phyloP scores from a whole-genome alignment of 495 filamentous ascomycete species.

The Bombardia bombarda region DNA sequence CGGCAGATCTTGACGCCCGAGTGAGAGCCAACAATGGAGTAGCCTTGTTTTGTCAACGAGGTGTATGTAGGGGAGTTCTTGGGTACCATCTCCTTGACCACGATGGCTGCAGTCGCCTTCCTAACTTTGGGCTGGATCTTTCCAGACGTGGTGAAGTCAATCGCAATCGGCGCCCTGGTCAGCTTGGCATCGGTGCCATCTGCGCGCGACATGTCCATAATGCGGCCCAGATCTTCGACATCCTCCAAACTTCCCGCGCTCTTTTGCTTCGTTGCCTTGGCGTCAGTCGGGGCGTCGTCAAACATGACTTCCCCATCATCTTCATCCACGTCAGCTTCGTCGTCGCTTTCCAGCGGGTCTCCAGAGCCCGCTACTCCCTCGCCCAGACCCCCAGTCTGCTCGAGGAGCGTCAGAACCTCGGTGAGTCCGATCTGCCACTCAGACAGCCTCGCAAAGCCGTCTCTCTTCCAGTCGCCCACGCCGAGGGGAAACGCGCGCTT shows the following conservation, averaged over 20 bases:
- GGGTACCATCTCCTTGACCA: slow-evolving; percentile 86
- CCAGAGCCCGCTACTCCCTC: slow-evolving; percentile 78
- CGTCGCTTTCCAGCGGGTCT: slow-evolving; percentile 74
- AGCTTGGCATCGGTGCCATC: slow-evolving; percentile 22
- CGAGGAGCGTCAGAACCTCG: slow-evolving; percentile 58
- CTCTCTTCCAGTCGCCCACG: slow-evolving; percentile 74
- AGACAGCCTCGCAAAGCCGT: slow-evolving; percentile 52
- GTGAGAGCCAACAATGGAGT: slow-evolving; percentile 89
- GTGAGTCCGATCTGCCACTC: slow-evolving; percentile 75
- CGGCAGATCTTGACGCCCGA: slow-evolving; percentile 96
- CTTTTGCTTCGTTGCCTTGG: slow-evolving; percentile 28
- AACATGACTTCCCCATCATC: slow-evolving; percentile 53
- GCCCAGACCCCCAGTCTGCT: slow-evolving; percentile 55
- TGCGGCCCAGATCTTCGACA: slow-evolving; percentile 74
- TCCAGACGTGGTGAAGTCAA: slow-evolving; percentile 76
- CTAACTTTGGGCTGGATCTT: slow-evolving; percentile 39
- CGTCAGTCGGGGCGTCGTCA: slow-evolving; percentile 27
- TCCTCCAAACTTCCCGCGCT: slow-evolving; percentile 54
- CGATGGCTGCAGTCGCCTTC: slow-evolving; percentile 30
- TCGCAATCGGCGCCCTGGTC: slow-evolving; percentile 48
- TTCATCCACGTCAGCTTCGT: slow-evolving; percentile 51
- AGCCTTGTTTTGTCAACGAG: slow-evolving; percentile 90
- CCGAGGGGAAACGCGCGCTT: slow-evolving; percentile 78
- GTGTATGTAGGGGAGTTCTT: slow-evolving; percentile 79
- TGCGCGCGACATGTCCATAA: slow-evolving; percentile 42